phyloP scores from a whole-genome alignment of 257 asterid species.

The Jacaranda copaia region DNA sequence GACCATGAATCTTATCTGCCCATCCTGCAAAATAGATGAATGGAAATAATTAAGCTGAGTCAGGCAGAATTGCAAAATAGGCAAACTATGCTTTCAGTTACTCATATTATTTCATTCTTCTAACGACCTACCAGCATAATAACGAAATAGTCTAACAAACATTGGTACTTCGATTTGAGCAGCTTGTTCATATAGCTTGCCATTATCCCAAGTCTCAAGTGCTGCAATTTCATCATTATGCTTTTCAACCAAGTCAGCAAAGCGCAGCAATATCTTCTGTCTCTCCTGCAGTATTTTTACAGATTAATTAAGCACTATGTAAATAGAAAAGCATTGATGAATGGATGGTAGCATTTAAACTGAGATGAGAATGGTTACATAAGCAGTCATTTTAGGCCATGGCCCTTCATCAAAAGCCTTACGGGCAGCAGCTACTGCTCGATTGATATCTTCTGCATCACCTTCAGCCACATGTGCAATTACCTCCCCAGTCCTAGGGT shows the following conservation, averaged over 20 bases:
- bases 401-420: constrained; percentile 98
- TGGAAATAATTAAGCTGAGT: constrained; percentile 1
- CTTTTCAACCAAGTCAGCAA: constrained; percentile 94
- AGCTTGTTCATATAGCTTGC: constrained; percentile 81
- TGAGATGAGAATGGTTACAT: constrained; percentile 52
- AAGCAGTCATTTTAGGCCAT: constrained; percentile 94
- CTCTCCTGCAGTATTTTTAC: constrained; percentile 69
- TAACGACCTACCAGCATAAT: constrained; percentile 78
- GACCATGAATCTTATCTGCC: constrained; percentile 97
- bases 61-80: constrained; percentile 10
- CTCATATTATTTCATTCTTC: not conserved
- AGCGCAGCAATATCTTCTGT: constrained; percentile 68
- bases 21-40: constrained; percentile 69
- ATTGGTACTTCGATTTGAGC: constrained; percentile 78
- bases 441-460: constrained; percentile 79
- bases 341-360: not conserved
- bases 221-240: constrained; percentile 91
- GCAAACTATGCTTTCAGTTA: not conserved
- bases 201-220: constrained; percentile 91
- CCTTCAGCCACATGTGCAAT: constrained; percentile 94
- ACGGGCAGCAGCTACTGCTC: constrained; percentile 95
- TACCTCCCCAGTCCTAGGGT: constrained; percentile 90
- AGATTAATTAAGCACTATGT: constrained; percentile 7
- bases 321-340: constrained; percentile 11
- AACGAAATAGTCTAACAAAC: constrained; percentile 79